A percentile compares a stretch with the other conserved stretches of the same genome.
These are phyloP conservation scores for Vicia sativa DNA, from an alignment of 306 rosid species.

Conservation along the genomic window DNA sequence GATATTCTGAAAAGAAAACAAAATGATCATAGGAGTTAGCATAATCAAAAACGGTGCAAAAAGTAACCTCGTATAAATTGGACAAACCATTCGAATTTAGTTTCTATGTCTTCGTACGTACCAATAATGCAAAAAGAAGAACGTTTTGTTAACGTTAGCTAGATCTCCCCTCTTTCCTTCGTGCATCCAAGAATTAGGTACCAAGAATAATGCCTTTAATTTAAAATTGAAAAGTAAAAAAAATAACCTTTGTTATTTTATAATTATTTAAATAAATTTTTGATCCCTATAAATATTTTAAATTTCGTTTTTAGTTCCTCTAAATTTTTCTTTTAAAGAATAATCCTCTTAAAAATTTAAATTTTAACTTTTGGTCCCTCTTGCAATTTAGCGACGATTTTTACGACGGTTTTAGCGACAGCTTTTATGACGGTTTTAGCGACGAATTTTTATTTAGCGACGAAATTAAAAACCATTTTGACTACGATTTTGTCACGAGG, in stretches of 20 bases:
- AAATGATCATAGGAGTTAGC: background rate
- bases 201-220: background rate
- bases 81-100: background rate
- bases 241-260: background rate
- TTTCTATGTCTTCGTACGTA: background rate
- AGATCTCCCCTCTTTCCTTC: background rate
- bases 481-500: too few species aligned
- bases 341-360: too few species aligned
- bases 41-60: background rate
- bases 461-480: too few species aligned
- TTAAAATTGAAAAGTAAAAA: slow-evolving; percentile 8
- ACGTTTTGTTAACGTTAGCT: slow-evolving; percentile 20
- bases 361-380: too few species aligned
- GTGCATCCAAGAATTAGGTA: slow-evolving; percentile 20
- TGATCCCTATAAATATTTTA: too few species aligned
- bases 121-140: slow-evolving; percentile 24
- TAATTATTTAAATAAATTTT: too few species aligned
- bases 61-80: background rate
- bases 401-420: too few species aligned
- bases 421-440: too few species aligned
- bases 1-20: background rate
- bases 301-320: too few species aligned
- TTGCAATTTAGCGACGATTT: too few species aligned
- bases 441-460: too few species aligned
- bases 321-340: too few species aligned